These are phyloP conservation scores for Trichophyton schoenleinii DNA, from an alignment of 2,329 filamentous ascomycete genomes.

Conservation along the genomic window DNA sequence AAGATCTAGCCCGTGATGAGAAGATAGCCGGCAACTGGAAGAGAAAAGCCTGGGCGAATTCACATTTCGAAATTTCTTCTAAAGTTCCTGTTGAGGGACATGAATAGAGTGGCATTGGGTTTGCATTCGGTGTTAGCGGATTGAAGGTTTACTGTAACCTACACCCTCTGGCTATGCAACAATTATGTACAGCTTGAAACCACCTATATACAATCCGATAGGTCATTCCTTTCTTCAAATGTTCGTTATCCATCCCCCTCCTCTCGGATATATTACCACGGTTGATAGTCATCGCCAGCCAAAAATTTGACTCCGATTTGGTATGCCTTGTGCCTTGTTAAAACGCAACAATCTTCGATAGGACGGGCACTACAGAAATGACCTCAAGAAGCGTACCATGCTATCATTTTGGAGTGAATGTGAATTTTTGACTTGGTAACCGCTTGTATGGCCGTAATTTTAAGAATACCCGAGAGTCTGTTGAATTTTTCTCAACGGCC, in stretches of 20 bases:
- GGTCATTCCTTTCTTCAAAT: too few species aligned
- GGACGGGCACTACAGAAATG: neutral
- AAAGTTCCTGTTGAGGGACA: constrained; percentile 27
- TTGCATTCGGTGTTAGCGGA: constrained; percentile 20
- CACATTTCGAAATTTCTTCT: constrained; percentile 36
- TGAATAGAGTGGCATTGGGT: constrained; percentile 25
- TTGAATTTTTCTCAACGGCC: neutral
- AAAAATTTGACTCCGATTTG: too few species aligned
- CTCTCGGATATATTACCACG: too few species aligned
- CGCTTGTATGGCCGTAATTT: neutral
- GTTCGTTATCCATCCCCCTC: too few species aligned
- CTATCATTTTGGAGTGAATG: neutral
- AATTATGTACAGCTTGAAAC: neutral
- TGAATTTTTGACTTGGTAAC: neutral
- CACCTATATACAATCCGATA: too few species aligned
- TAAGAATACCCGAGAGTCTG: neutral
- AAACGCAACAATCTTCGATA: neutral
- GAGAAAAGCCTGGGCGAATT: constrained; percentile 47
- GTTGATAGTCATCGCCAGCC: too few species aligned
- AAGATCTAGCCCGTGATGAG: constrained; percentile 37
- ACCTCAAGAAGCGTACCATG: neutral
- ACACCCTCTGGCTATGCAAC: constrained; percentile 8
- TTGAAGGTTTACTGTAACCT: constrained; percentile 20
- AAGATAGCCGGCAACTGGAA: constrained; percentile 36
- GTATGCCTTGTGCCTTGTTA: too few species aligned